These are phyloP conservation scores for Candolleomyces efflorescens DNA, from an alignment of 768 basidiomycete species.

Conservation along the genomic window DNA sequence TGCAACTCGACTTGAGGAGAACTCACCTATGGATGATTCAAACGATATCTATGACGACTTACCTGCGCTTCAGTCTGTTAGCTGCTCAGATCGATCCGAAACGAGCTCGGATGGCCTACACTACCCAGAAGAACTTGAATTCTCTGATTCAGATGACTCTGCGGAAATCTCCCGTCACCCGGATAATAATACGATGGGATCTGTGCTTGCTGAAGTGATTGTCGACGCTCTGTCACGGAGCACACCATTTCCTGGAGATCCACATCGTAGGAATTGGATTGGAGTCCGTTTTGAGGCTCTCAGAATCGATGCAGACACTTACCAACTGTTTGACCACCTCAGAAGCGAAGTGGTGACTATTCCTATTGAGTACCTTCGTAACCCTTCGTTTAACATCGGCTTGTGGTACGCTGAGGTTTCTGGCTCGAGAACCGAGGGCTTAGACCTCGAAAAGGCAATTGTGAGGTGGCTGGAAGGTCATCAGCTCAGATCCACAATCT, in stretches of 20 bases:
- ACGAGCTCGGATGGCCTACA: background rate
- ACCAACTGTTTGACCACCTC: too few relatives aligned
- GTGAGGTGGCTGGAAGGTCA: background rate
- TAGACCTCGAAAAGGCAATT: background rate
- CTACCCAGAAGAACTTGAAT: too few relatives aligned
- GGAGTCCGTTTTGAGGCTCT: too few relatives aligned
- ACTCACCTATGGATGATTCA: background rate
- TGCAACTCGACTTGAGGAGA: background rate
- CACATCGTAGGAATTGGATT: too few relatives aligned
- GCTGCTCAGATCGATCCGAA: background rate
- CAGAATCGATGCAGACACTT: too few relatives aligned
- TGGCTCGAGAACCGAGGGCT: background rate
- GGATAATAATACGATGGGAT: too few relatives aligned
- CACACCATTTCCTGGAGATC: too few relatives aligned
- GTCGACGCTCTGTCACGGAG: too few relatives aligned
- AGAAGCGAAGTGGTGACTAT: too few relatives aligned
- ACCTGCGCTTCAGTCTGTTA: background rate
- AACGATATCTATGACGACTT: background rate
- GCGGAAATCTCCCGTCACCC: too few relatives aligned
- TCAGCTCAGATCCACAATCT: background rate
- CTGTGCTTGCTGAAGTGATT: too few relatives aligned
- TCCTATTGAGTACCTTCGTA: background rate
- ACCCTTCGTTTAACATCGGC: background rate
- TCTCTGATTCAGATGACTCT: too few relatives aligned
- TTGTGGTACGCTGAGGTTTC: conserved; percentile 1